phyloP scores from a whole-genome alignment of 2,329 filamentous ascomycete species.

The Penicillium sp. region DNA sequence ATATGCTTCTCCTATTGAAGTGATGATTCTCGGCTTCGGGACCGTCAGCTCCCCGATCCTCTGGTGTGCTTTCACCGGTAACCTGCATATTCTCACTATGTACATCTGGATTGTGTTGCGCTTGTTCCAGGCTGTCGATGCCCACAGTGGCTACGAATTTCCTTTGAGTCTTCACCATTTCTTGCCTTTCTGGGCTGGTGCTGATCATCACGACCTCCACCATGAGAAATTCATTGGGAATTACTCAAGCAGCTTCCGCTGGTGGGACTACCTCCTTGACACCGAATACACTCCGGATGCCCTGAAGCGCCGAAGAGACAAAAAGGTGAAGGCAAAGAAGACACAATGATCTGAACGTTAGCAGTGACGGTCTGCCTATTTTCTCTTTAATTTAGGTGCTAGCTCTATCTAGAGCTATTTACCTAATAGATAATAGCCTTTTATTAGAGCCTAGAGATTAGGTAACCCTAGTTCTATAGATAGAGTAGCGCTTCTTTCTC shows the following conservation, averaged over 20 bases:
- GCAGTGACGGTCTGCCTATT: too few species aligned
- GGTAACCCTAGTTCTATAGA: too few species aligned
- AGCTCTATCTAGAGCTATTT: too few species aligned
- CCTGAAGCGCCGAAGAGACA: conserved; percentile 71
- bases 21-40: conserved; percentile 89
- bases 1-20: conserved; percentile 96
- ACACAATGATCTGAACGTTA: too few species aligned
- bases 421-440: too few species aligned
- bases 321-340: conserved; percentile 5
- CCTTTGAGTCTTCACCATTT: conserved; percentile 96
- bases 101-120: conserved; percentile 93
- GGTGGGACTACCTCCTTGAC: conserved; percentile 95
- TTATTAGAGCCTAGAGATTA: too few species aligned
- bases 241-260: conserved; percentile 96
- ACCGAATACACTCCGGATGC: conserved; percentile 91
- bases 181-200: conserved; percentile 96
- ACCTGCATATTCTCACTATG: conserved; percentile 96
- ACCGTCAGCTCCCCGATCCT: conserved; percentile 79
- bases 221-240: conserved; percentile 99
- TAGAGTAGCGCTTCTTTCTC: too few species aligned
- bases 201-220: conserved; percentile 93
- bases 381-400: too few species aligned
- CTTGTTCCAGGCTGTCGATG: conserved; percentile 95
- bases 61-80: conserved; percentile 77
- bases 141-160: conserved; percentile 97